phyloP scores from a whole-genome alignment of 2,329 filamentous ascomycete genomes.

The Fusarium sterilihyphosum region DNA sequence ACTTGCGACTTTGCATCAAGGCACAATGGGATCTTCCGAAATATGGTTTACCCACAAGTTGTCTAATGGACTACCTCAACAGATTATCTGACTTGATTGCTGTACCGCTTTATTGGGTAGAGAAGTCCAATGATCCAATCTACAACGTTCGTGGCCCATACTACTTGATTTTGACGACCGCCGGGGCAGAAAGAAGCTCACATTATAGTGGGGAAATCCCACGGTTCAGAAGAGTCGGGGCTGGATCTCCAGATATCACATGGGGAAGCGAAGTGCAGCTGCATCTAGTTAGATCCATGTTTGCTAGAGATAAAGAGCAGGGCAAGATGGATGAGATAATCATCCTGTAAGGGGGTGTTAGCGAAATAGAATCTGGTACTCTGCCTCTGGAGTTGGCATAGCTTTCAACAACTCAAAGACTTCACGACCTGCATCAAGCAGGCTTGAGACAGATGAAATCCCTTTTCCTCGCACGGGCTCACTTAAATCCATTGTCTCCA shows the following conservation, averaged over 20 bases:
- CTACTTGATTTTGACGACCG: not conserved
- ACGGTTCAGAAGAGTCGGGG: not conserved
- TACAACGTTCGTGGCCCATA: not conserved
- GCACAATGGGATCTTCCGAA: not conserved
- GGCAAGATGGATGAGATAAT: not conserved
- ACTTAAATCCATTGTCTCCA: rapidly evolving
- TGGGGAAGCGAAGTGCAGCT: rapidly evolving
- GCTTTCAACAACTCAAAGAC: not conserved
- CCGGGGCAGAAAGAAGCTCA: no score
- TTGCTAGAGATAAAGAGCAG: not conserved
- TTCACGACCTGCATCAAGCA: no score
- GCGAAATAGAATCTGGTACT: not conserved
- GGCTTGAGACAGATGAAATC: no score
- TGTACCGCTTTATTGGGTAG: not conserved
- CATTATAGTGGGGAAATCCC: rapidly evolving
- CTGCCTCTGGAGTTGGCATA: rapidly evolving
- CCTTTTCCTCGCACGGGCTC: no score
- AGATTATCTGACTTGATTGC: not conserved
- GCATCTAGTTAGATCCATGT: not conserved
- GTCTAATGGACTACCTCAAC: not conserved
- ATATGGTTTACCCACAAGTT: not conserved
- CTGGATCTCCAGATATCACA: not conserved
- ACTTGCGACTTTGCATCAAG: rapidly evolving
- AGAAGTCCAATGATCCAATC: not conserved
- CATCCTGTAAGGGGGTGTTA: not conserved